Evolutionary conservation across 2,329 filamentous ascomycete genomes (phyloP), one percentile per base, ranked within the genome.

Genomic region (Beauveria asiatica): DNA sequence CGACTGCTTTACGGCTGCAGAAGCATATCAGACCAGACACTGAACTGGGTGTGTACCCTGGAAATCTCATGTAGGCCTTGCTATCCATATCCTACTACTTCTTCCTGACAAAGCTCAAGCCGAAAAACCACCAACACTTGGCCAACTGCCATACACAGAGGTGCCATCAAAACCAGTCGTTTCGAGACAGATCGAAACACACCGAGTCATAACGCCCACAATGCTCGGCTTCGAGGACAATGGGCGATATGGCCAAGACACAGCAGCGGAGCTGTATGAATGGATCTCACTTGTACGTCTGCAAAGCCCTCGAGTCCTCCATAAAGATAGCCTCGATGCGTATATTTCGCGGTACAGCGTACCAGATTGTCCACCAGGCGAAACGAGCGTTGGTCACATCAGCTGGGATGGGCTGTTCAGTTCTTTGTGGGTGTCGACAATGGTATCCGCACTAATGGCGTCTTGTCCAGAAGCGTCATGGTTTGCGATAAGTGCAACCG

Each of bases 1-100:
- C 80, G 90, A 50, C 76, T 96, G 16, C 71, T 87, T 7, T 89
- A 89, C 78, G 90, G 91, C 16, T 91, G 86, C 71, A 86, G 87
- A 66, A 90, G 91, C 64, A 90, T 90, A 23, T 77, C 97, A 23
- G 83, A 81, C 53, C 74, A 79, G 49, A 83, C 86, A 1, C 68
- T 87, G 23, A 83, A 83, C 1, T 97, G 93, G 92, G 75, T 97
- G 0, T 92, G 51, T 52, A 56, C 44, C 94, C 67, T 87, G 81
- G 67, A 87, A 92, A 66, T 23, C 23, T n/a, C 37, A 45, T 60
- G 59, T 56, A 45, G 50, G 59, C 39, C 19, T 21, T 45, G 33
- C 37, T 49, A 19, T 19, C 19, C 25, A 19, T 9, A n/a, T 16
- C 13, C 21, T 9, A 5, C 7, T 44, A 21, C 10, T 16, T 23